Evolutionary conservation across 2,329 filamentous ascomycete species (phyloP).

Genomic region (Chaetomium globosum): DNA sequence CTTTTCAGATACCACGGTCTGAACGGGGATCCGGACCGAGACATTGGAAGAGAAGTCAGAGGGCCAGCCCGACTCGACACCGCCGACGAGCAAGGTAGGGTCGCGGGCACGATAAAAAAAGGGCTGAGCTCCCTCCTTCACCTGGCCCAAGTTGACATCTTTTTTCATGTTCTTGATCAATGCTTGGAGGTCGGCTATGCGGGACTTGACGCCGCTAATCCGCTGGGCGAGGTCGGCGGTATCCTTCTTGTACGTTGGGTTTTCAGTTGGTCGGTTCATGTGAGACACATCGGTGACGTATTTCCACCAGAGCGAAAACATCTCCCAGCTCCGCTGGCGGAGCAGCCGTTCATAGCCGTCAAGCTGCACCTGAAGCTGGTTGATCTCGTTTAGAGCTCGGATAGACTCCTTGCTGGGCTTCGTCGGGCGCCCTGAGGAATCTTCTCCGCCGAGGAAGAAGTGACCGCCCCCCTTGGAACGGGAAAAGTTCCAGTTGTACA

Average conservation of each 20-base stretch:
- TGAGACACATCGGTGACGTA: constrained; percentile 27
- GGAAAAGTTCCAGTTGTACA: not conserved
- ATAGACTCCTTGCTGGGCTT: constrained; percentile 36
- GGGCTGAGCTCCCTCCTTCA: not conserved
- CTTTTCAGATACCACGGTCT: not conserved
- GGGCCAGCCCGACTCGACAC: constrained; percentile 24
- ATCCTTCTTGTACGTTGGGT: not conserved
- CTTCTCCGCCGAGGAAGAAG: not conserved
- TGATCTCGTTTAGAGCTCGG: constrained; percentile 33
- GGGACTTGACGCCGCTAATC: too few relatives aligned
- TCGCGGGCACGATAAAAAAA: not conserved
- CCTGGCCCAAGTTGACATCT: not conserved
- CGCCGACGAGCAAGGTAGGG: not conserved
- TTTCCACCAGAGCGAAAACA: constrained; percentile 50
- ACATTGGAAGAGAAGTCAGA: constrained; percentile 28
- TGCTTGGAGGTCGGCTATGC: not conserved
- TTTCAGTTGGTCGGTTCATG: constrained; percentile 14
- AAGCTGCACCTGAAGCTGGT: constrained; percentile 29
- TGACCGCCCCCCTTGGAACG: not conserved
- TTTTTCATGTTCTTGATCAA: not conserved
- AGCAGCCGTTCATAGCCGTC: constrained; percentile 31
- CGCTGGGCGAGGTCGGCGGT: constrained; percentile 7
- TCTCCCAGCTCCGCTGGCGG: constrained; percentile 42
- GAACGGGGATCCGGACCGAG: not conserved
- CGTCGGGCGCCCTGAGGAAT: not conserved